Base-by-base conservation (phyloP, 352 stramenopile genomes). In the Globisporangium uncinulatum region DNA sequence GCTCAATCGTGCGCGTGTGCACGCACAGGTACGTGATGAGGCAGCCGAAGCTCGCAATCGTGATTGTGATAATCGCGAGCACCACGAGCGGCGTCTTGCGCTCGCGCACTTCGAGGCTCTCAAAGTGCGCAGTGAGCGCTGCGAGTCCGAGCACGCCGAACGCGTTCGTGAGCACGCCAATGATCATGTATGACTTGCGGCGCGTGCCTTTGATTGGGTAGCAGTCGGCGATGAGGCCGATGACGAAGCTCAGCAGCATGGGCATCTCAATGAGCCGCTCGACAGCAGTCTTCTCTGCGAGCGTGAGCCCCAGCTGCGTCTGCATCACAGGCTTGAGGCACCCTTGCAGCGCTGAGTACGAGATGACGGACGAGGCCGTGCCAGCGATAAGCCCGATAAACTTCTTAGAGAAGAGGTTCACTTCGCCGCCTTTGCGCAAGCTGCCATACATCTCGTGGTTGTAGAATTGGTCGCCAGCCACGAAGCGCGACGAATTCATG, bases 151-250 rank as follows among this genome's bases (percentile, higher is more conserved):
- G 49, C 48, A 36, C 36, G 11, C 36, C 67, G 3, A 64, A 20
- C 4, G 64, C 65, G 3, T 73, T 69, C 1, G 64, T 55, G 13
- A 51, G 45, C 41, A 79, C 54, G 0, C 87, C 87, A n/a, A 89
- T 41, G 4, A 89, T 59, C 51, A 89, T 81, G 62, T 96, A 96
- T 24, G 71, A 66, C 61, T 92, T 93, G 11, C 85, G 71, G 20
- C 80, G 84, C 19, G 79, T 73, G 7, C 85, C 82, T 56, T 74
- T 73, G 60, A 96, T 86, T n/a, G 87, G 87, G 53, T 86, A 82
- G 44, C 69, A 87, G 62, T 95, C 87, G 8, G 70, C 81, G 6
- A 95, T 32, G 29, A 94, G 67, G 42, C 85, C 89, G 44, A 94
- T 73, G 21, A 95, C 48, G 39, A 97, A 85, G 58, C 90, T 94